Conservation (phyloP, 2,329 filamentous ascomycete species). For the Trichoderma citrinoviride region DNA sequence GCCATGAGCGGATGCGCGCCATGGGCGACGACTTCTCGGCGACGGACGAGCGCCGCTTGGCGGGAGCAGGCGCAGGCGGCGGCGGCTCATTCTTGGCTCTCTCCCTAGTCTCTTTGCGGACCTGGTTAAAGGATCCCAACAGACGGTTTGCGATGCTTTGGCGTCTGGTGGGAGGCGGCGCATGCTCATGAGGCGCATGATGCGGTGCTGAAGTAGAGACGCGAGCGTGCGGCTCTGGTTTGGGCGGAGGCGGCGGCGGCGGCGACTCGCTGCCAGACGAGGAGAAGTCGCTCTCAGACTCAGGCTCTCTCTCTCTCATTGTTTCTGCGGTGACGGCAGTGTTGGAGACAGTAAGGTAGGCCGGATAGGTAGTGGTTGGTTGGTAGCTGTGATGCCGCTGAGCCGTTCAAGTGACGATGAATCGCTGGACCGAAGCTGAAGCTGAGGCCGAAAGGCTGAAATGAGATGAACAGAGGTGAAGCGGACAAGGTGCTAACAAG, state of each 20-base stretch:
- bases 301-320: constrained; percentile 7
- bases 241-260: constrained; percentile 6
- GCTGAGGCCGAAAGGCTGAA: background rate
- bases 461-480: background rate
- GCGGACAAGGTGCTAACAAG: background rate
- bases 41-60: constrained; percentile 35
- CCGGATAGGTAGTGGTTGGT: background rate
- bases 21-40: constrained; percentile 37
- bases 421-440: background rate
- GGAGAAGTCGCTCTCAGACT: constrained; percentile 9
- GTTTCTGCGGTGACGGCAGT: background rate
- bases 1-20: constrained; percentile 42
- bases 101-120: constrained; percentile 33
- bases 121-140: constrained; percentile 36
- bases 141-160: constrained; percentile 44
- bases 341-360: background rate
- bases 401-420: background rate
- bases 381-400: background rate
- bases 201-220: background rate
- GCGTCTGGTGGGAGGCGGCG: constrained; percentile 34
- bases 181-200: background rate
- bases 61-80: background rate
- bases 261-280: constrained; percentile 19
- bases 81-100: constrained; percentile 17
- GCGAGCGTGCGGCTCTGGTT: constrained; percentile 18